A percentile compares a stretch with the other conserved stretches of the same genome.
Conservation (phyloP, 2,329 filamentous ascomycete genomes). For the Myrmaecium sp. region DNA sequence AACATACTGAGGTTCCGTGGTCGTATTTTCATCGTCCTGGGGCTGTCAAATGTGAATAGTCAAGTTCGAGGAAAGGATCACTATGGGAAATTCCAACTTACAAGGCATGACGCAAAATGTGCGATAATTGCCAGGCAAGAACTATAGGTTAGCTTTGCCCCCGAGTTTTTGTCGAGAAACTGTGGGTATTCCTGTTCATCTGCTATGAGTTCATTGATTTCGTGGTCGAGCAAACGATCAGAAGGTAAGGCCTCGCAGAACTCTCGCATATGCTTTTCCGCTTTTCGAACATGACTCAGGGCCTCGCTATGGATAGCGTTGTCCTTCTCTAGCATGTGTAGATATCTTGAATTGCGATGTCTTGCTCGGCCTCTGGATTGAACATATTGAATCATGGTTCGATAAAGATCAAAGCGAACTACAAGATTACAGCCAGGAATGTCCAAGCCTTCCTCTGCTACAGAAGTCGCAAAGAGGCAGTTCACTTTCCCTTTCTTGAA, state of each 20-base stretch:
- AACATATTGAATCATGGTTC: slow-evolving; percentile 84
- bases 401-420: slow-evolving; percentile 68
- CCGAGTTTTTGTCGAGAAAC: slow-evolving; percentile 47
- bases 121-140: slow-evolving; percentile 56
- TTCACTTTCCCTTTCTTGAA: slow-evolving; percentile 43
- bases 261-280: slow-evolving; percentile 44
- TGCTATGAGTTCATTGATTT: slow-evolving; percentile 38
- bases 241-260: slow-evolving; percentile 63
- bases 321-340: slow-evolving; percentile 62
- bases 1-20: slow-evolving; percentile 40
- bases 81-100: too few relatives aligned
- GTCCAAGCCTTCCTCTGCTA: slow-evolving; percentile 50
- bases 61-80: too few relatives aligned
- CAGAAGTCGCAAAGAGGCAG: slow-evolving; percentile 46
- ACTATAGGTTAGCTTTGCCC: slow-evolving; percentile 63
- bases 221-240: slow-evolving; percentile 48
- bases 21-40: slow-evolving; percentile 32
- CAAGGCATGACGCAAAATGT: slow-evolving; percentile 56
- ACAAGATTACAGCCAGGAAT: slow-evolving; percentile 51
- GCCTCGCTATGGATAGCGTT: slow-evolving; percentile 44
- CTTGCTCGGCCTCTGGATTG: slow-evolving; percentile 82
- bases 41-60: too few relatives aligned
- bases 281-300: slow-evolving; percentile 42
- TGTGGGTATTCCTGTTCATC: slow-evolving; percentile 34
- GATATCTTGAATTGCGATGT: slow-evolving; percentile 58